phyloP scores from a whole-genome alignment of 768 basidiomycete genomes.

The Naganishia randhawae region DNA sequence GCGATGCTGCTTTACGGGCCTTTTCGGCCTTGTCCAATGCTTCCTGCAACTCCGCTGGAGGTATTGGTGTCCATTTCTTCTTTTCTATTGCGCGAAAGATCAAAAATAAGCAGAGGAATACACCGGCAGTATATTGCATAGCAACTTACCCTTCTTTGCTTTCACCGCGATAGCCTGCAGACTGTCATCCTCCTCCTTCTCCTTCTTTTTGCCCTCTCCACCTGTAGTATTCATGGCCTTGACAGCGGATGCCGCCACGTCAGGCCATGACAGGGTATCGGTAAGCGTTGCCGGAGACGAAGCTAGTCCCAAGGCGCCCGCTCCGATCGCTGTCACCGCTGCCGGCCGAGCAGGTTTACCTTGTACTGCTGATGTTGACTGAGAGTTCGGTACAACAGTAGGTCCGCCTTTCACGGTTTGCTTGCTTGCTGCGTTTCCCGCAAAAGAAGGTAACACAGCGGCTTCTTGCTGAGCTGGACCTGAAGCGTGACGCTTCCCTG shows the following conservation, averaged over 20 bases:
- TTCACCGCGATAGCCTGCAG: slow-evolving; percentile 19
- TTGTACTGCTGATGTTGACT: neutral
- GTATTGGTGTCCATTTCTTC: slow-evolving; percentile 63
- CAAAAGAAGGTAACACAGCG: neutral
- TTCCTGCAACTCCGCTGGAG: slow-evolving; percentile 59
- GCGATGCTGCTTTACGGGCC: slow-evolving; percentile 19
- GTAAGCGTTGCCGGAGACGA: neutral
- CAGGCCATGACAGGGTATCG: slow-evolving; percentile 1
- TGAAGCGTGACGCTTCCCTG: neutral
- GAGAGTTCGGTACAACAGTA: neutral
- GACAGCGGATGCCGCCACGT: neutral
- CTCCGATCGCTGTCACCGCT: neutral
- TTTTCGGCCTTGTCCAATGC: slow-evolving; percentile 53
- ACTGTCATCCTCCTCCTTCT: slow-evolving; percentile 34
- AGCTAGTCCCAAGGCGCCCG: neutral
- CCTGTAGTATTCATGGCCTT: neutral
- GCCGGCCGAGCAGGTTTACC: neutral
- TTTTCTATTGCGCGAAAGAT: slow-evolving; percentile 52
- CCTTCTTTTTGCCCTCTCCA: slow-evolving; percentile 27
- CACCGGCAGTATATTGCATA: neutral
- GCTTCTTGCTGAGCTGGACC: neutral
- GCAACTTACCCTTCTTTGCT: slow-evolving; percentile 32
- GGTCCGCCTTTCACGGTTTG: neutral
- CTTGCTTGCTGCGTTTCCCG: neutral
- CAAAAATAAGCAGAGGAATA: neutral